Percentiles rank a stretch among this genome's conserved stretches.
Evolutionary conservation across 768 basidiomycete genomes (phyloP).

Genomic region (Leccinellum rugosiceps): DNA sequence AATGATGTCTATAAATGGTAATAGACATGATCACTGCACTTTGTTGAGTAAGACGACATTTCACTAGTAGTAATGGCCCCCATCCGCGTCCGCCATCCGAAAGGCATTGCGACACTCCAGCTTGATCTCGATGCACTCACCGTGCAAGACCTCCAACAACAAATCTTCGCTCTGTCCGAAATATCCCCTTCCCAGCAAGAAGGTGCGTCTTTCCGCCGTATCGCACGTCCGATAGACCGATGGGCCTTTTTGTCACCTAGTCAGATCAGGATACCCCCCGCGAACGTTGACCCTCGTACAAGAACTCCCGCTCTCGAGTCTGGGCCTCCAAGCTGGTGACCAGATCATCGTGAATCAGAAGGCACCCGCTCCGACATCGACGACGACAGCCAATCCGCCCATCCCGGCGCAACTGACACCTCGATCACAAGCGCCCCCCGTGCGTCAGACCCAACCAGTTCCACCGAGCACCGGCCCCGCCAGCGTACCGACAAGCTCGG

Average conservation of each 20-base stretch:
- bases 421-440: conserved; percentile 15
- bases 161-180: conserved; percentile 61
- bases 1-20: conserved; percentile 8
- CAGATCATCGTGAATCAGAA: conserved; percentile 75
- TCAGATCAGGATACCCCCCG: conserved; percentile 86
- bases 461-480: conserved; percentile 42
- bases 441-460: conserved; percentile 7
- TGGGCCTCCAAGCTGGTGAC: conserved; percentile 77
- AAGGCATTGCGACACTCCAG: conserved; percentile 77
- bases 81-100: conserved; percentile 79
- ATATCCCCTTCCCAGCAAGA: conserved; percentile 78
- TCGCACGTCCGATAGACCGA: conserved; percentile 1
- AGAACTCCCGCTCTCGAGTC: conserved; percentile 68
- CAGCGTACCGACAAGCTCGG: conserved; percentile 58
- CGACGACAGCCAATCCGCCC: conserved; percentile 7
- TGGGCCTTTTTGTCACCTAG: conserved; percentile 33
- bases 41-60: neutral
- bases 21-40: neutral
- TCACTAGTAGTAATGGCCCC: conserved; percentile 49
- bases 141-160: conserved; percentile 71
- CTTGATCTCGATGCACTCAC: conserved; percentile 60
- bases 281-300: conserved; percentile 66
- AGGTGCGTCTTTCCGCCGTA: conserved; percentile 44
- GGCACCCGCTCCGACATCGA: conserved; percentile 9
- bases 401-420: conserved; percentile 6